phyloP scores from a whole-genome alignment of 495 filamentous ascomycete genomes.

The Aspergillus asperescens region DNA sequence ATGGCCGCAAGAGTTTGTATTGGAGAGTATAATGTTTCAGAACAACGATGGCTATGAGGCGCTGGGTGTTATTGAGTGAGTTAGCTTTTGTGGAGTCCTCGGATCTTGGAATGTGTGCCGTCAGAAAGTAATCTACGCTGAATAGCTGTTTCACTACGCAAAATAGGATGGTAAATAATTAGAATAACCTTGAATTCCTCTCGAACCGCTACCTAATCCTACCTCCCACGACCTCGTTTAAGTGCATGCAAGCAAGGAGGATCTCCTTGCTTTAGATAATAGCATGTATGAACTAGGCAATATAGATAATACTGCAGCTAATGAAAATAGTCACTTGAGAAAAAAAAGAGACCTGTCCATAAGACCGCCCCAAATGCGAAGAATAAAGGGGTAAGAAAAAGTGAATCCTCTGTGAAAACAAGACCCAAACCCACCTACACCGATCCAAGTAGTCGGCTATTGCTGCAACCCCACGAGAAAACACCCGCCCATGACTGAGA shows the following conservation, averaged over 20 bases:
- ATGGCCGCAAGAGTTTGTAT: neutral
- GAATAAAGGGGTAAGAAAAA: neutral
- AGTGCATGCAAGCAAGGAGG: neutral
- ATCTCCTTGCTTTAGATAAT: constrained; percentile 2
- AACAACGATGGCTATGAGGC: neutral
- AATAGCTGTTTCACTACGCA: too few species aligned
- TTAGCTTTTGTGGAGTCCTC: too few species aligned
- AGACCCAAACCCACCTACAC: constrained; percentile 14
- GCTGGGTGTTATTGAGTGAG: too few species aligned
- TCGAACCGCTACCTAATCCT: constrained; percentile 2
- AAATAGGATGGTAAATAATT: neutral
- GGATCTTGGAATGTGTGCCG: too few species aligned
- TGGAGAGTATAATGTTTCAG: neutral
- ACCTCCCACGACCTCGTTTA: neutral
- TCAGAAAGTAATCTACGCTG: too few species aligned
- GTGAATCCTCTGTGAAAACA: neutral
- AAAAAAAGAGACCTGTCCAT: neutral
- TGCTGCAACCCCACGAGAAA: constrained; percentile 18
- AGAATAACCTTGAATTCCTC: neutral
- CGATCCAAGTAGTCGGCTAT: constrained; percentile 17
- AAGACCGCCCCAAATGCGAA: constrained; percentile 1
- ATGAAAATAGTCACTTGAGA: constrained; percentile 8
- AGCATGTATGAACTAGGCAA: neutral
- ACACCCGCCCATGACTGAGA: constrained; percentile 9
- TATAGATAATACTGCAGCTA: constrained; percentile 1